Percentiles rank a stretch among this genome's conserved stretches.
These are phyloP conservation scores for Tylopilus felleus DNA, from an alignment of 768 basidiomycete genomes.

Conservation along the genomic window DNA sequence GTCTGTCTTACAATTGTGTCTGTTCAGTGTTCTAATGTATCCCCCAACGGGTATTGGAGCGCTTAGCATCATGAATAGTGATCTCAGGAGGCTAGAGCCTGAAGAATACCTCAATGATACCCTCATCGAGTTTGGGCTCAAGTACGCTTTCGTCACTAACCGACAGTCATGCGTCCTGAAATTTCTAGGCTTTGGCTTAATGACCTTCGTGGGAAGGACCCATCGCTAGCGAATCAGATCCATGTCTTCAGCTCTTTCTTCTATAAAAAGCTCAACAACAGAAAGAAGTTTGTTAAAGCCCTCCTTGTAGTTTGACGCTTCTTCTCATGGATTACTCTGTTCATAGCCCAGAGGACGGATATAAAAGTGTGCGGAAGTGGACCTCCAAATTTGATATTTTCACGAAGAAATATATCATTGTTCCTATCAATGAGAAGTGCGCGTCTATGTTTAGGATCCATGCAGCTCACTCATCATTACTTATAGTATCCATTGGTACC, in stretches of 20 bases:
- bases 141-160: constrained; percentile 47
- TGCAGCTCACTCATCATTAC: constrained; percentile 4
- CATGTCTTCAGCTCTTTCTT: constrained; percentile 98
- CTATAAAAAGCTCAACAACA: constrained; percentile 82
- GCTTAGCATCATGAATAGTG: constrained; percentile 78
- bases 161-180: constrained; percentile 1
- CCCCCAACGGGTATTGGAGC: constrained; percentile 68
- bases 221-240: constrained; percentile 65
- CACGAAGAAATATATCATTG: constrained; percentile 85
- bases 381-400: constrained; percentile 87
- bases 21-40: constrained; percentile 67
- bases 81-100: constrained; percentile 67
- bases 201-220: constrained; percentile 50
- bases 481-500: constrained; percentile 90
- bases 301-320: background rate
- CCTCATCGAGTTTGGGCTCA: constrained; percentile 92
- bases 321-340: constrained; percentile 14
- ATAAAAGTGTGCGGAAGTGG: constrained; percentile 89
- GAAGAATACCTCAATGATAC: constrained; percentile 95
- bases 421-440: constrained; percentile 97
- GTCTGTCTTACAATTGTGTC: constrained; percentile 1
- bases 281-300: constrained; percentile 46
- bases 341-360: constrained; percentile 57
- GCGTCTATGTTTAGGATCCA: constrained; percentile 18
- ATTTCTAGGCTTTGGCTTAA: constrained; percentile 63